Base-by-base conservation (phyloP, 495 filamentous ascomycete species). In the Penicillium malachiteum region DNA sequence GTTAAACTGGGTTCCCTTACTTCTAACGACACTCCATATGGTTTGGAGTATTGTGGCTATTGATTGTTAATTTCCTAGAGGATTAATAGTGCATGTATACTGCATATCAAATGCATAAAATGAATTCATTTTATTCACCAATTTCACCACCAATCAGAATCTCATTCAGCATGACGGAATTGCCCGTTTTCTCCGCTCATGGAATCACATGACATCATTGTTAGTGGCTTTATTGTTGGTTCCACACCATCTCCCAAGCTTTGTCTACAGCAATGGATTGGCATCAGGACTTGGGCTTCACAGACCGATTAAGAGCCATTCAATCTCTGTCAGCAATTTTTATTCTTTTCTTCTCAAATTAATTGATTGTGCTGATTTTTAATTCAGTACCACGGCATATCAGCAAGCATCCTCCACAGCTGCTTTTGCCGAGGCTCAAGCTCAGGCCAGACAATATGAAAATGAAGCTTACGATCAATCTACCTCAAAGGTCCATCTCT, bases 291-390 rank as follows among this genome's bases (percentile, higher is more conserved):
- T 54, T 84, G 52, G 72, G 72, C 10, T 85, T 86, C 60, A 72
- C 80, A 16, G 78, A 81, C 39, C 69, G 83, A 48, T 64, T 86
- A 47, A 65, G 64, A 39, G 63, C 64, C 12, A 79, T 83, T 45
- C 73, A 78, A 59, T 74, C 76, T 31, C 69, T 78, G 76, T 77
- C 50, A 68, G 75, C 30, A 6, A 18, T 6, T 2, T 2, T 26
- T 26, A 26, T 26, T n/a, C 21, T 26, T 6, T 38, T 57, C 34
- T 31, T 41, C 41, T 33, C 21, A n/a, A 39, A 13, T 32, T 14
- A 30, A 38, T 40, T 26, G 7, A 49, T 12, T 49, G 11, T 13
- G 39, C 59, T 70, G 13, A 72, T 51, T 32, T 21, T 44, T 12
- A 42, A 5, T 18, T 45, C 58, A 85, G 83, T 50, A 78, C 76